These are phyloP conservation scores for Pyracantha coccinea DNA, from an alignment of 331 rosid genomes.

Conservation along the genomic window DNA sequence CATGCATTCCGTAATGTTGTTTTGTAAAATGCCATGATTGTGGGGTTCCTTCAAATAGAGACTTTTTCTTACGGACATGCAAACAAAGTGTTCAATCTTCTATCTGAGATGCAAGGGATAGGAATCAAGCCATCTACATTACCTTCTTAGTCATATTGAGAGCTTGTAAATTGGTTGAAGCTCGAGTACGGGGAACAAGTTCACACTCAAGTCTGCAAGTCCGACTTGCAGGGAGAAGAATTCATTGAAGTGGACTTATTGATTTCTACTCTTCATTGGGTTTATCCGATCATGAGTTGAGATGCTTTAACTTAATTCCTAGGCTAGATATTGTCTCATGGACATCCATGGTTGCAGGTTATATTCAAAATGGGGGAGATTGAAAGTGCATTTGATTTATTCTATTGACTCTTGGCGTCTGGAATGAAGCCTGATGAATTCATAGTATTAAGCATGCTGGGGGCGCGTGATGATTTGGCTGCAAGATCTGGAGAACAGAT, in stretches of 20 bases:
- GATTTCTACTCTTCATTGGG: conserved; percentile 43
- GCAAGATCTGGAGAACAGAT: conserved; percentile 52
- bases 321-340: conserved; percentile 38
- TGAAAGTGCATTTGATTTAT: conserved; percentile 40
- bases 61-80: conserved; percentile 12
- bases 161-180: conserved; percentile 35
- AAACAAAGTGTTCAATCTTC: conserved; percentile 31
- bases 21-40: conserved; percentile 51
- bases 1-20: conserved; percentile 24
- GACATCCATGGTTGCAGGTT: conserved; percentile 49
- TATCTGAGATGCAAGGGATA: conserved; percentile 35
- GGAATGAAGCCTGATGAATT: conserved; percentile 45
- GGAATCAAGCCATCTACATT: conserved; percentile 49
- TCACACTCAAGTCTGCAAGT: conserved; percentile 48
- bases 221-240: conserved; percentile 34
- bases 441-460: conserved; percentile 34
- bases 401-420: conserved; percentile 22
- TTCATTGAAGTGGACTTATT: conserved; percentile 42
- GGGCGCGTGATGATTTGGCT: conserved; percentile 46
- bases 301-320: conserved; percentile 38
- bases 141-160: conserved; percentile 44
- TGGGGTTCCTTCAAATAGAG: conserved; percentile 31
- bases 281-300: conserved; percentile 29
- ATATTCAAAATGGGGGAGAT: conserved; percentile 34
- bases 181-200: conserved; percentile 41